phyloP scores from a whole-genome alignment of 805 yeast genomes.

The Candida quercuum region DNA sequence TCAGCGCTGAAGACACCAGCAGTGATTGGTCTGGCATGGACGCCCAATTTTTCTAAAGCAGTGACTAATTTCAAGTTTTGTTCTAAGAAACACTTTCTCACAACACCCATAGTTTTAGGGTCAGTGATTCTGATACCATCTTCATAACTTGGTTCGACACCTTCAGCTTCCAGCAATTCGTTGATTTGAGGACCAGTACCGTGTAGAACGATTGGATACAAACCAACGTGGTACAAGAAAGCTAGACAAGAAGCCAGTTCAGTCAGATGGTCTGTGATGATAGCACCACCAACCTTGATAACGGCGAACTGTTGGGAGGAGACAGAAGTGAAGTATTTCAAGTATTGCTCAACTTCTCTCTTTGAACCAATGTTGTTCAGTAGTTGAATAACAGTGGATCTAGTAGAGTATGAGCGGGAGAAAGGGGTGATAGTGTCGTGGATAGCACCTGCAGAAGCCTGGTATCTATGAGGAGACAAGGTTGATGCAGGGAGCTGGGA shows the following conservation, averaged over 20 bases:
- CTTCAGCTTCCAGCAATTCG: conserved; percentile 86
- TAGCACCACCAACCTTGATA: conserved; percentile 98
- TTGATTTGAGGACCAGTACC: conserved; percentile 99
- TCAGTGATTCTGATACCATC: conserved; percentile 98
- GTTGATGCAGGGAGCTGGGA: conserved; percentile 6
- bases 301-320: conserved; percentile 97
- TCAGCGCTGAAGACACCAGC: conserved; percentile 96
- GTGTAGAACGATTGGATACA: conserved; percentile 93
- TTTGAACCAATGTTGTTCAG: conserved; percentile 95
- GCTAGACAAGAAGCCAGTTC: conserved; percentile 95
- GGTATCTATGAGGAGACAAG: conserved; percentile 5
- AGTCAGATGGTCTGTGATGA: conserved; percentile 88
- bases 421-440: conserved; percentile 8
- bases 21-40: conserved; percentile 96
- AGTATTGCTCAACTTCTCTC: conserved; percentile 96
- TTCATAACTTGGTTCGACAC: conserved; percentile 91
- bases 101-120: conserved; percentile 91
- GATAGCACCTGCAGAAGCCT: conserved; percentile 13
- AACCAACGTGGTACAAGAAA: conserved; percentile 93
- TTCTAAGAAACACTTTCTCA: conserved; percentile 89
- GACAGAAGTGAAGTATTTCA: conserved; percentile 94
- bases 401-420: conserved; percentile 49
- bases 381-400: conserved; percentile 93
- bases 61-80: conserved; percentile 93
- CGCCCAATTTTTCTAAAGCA: conserved; percentile 94